Evolutionary conservation across 176 grass and related monocot genomes (phyloP), one percentile per base, ranked within the genome.

Genomic region (Typha latifolia): DNA sequence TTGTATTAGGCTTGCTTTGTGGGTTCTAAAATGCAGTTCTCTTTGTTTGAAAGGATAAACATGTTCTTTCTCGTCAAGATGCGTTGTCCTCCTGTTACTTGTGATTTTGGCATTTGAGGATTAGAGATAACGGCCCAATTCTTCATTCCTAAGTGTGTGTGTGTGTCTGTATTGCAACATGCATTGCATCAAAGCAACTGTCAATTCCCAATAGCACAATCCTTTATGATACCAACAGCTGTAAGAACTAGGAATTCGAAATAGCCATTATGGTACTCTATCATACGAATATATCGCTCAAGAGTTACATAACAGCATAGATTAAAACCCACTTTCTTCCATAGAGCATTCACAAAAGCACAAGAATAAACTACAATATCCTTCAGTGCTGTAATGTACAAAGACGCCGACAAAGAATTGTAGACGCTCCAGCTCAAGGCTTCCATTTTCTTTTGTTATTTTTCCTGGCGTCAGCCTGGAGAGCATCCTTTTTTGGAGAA

Each of bases 401-500:
- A 56, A 4, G 52, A 56, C 52, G 9, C 52, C 19, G 14, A 20
- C 52, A 20, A 57, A 21, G 34, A 8, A 57, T 20, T 57, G 3
- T 18, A 57, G 52, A 57, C 15, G 52, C 52, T 57, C 19, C 52
- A 57, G 52, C n/a, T 57, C 52, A 57, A 57, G n/a, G 52, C 52
- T 57, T 57, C 19, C 52, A 5, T 57, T 57, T 57, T 18, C 52
- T 57, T 20, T 57, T 57, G 14, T 20, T 57, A 20, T 20, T 57
- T 57, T 20, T 57, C 52, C 20, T 57, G 16, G n/a, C 14, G 16
- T 57, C 52, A 4, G 52, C 52, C 19, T 18, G 15, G 15, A 9
- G 16, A 57, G 8, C 52, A 57, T 57, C 52, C 16, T 57, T 57
- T 10, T 57, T 10, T 15, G 14, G 19, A 57, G 52, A 57, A 57